Base-by-base conservation (phyloP, 176 grass and related monocot species). In the Aegilops sharonensis region DNA sequence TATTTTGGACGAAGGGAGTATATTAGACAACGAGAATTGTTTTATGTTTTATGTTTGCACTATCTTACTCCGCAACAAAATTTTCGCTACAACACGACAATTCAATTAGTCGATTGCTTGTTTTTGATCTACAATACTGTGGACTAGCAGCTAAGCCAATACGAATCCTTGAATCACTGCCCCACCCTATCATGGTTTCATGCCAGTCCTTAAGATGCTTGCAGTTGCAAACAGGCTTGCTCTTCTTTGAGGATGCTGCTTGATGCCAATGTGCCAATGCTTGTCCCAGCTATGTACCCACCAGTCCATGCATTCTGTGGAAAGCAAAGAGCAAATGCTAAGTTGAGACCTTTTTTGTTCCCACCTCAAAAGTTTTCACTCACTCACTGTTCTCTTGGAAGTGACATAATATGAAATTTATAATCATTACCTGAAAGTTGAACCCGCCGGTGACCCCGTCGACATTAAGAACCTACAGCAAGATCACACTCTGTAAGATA, bases 351-450 rank as follows among this genome's bases (percentile, higher is more conserved):
- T 21, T 72, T 75, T 72, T 68, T 72, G 29, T 84, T 50, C 21
- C 11, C 14, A 8, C 43, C 2, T 75, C 23, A 39, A 31, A 23
- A 50, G 25, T 61, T 36, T 3, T 77, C 7, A 37, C 56, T 12
- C 5, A 65, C 21, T 8, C 56, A 10, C 31, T 67, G 35, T 1
- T 62, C 20, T 50, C n/a, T n/a, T n/a, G n/a, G n/a, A n/a, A n/a
- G n/a, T n/a, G n/a, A n/a, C n/a, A n/a, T n/a, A n/a, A n/a, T n/a
- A n/a, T n/a, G n/a, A n/a, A n/a, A n/a, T n/a, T n/a, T n/a, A n/a
- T n/a, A n/a, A n/a, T n/a, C n/a, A n/a, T n/a, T 82, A 92, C 96
- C 93, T 98, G 93, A 94, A 98, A 95, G 78, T 98, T 98, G 87
- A 98, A 98, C 73, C 93, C 96, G 4, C 96, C 96, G 1, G 96